Conservation (phyloP, 257 asterid species). For the Jasminum sambac region DNA sequence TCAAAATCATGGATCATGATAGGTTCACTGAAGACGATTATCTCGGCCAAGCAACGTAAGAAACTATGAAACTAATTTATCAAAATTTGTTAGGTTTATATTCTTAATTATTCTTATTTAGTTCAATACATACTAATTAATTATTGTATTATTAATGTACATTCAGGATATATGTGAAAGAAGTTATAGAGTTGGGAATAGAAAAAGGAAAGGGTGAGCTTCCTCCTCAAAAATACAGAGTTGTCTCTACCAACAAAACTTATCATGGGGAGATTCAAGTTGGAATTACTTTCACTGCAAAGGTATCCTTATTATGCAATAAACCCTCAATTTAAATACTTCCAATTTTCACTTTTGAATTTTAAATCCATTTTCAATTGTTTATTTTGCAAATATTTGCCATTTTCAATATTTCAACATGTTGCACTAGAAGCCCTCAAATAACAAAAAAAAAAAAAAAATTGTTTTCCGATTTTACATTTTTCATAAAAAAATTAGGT, state of each 20-base stretch:
- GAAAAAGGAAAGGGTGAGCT: constrained; percentile 65
- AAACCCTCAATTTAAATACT: neutral
- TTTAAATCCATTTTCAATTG: too few relatives aligned
- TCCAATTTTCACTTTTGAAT: too few relatives aligned
- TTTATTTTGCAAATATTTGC: too few relatives aligned
- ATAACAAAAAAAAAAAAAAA: too few relatives aligned
- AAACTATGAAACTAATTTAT: neutral
- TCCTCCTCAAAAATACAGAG: constrained; percentile 47
- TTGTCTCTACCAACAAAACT: constrained; percentile 39
- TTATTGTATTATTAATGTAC: neutral
- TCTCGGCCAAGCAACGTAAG: constrained; percentile 65
- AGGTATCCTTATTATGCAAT: constrained; percentile 21
- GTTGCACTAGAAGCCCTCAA: too few relatives aligned
- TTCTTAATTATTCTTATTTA: neutral
- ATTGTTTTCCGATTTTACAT: too few relatives aligned
- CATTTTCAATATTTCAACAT: too few relatives aligned
- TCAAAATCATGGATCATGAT: constrained; percentile 61
- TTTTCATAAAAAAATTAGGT: too few relatives aligned
- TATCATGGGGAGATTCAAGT: constrained; percentile 66
- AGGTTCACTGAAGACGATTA: constrained; percentile 47
- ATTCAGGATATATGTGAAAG: constrained; percentile 64
- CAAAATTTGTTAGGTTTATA: neutral
- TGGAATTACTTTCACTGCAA: constrained; percentile 44
- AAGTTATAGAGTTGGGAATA: constrained; percentile 47
- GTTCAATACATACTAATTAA: neutral